These are phyloP conservation scores for Castanopsis chinensis DNA, from an alignment of 306 rosid species.

Conservation along the genomic window DNA sequence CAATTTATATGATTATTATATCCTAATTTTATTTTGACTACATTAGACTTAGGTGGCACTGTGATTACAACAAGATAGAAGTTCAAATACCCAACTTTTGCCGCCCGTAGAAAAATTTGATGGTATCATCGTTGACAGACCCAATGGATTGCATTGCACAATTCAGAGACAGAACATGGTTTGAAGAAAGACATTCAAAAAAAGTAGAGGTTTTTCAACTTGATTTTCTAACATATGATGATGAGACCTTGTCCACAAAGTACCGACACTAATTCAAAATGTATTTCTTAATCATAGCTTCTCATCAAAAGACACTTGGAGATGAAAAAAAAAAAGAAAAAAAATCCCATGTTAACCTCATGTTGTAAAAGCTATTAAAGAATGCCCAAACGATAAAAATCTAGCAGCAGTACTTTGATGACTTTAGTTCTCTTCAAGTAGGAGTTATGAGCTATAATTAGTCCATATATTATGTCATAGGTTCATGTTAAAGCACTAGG, in stretches of 20 bases:
- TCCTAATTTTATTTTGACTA: constrained; percentile 6
- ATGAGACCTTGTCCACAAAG: too few relatives aligned
- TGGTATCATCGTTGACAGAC: background rate
- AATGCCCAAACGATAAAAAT: too few relatives aligned
- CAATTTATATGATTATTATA: background rate
- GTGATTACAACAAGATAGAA: constrained; percentile 4
- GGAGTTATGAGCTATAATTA: background rate
- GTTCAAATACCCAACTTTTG: constrained; percentile 1
- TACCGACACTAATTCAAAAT: too few relatives aligned
- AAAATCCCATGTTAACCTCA: background rate
- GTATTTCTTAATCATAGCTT: too few relatives aligned
- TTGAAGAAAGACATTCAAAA: background rate
- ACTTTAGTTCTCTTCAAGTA: background rate
- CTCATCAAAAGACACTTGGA: background rate
- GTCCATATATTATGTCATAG: background rate
- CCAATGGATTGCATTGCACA: too few relatives aligned
- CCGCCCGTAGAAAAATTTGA: constrained; percentile 16
- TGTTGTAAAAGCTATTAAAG: too few relatives aligned
- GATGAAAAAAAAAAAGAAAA: background rate
- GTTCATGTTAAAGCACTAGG: background rate
- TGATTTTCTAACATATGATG: too few relatives aligned
- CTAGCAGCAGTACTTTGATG: too few relatives aligned
- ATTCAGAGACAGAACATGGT: background rate
- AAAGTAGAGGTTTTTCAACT: too few relatives aligned
- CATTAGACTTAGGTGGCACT: background rate